These are phyloP conservation scores for Tulasnella sp. DNA, from an alignment of 768 basidiomycete genomes.

Conservation along the genomic window DNA sequence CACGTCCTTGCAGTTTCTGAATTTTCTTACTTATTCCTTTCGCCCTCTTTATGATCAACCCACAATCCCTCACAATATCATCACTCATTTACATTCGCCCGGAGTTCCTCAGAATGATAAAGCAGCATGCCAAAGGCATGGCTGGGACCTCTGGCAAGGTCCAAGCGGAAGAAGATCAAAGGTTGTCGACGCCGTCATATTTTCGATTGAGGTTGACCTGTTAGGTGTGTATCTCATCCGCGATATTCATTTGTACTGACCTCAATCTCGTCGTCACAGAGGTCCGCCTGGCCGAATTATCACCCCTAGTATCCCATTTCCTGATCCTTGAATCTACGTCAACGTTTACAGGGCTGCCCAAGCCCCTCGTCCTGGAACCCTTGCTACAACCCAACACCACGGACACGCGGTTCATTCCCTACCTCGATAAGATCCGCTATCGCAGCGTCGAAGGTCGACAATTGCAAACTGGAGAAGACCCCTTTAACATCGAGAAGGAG, in stretches of 20 bases:
- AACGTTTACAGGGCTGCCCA: slow-evolving; percentile 2
- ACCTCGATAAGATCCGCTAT: slow-evolving; percentile 10
- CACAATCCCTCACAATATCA: neutral
- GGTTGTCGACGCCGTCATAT: slow-evolving; percentile 8
- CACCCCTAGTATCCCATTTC: neutral
- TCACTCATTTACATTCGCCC: neutral
- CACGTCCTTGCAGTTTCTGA: neutral
- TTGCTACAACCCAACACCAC: slow-evolving; percentile 5
- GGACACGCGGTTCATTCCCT: neutral
- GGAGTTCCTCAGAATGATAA: neutral
- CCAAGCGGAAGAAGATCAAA: neutral
- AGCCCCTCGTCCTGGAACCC: slow-evolving; percentile 4
- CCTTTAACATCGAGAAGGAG: slow-evolving; percentile 6
- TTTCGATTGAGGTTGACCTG: slow-evolving; percentile 1
- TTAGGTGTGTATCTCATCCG: neutral
- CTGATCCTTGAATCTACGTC: slow-evolving; percentile 9
- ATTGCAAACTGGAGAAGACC: neutral
- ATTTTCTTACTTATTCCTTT: neutral
- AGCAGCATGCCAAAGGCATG: slow-evolving; percentile 6
- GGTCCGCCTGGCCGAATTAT: slow-evolving; percentile 8
- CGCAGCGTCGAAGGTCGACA: neutral
- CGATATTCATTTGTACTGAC: neutral
- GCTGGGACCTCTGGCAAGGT: neutral
- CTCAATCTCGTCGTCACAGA: neutral
- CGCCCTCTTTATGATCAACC: neutral